phyloP scores from a whole-genome alignment of 2,329 filamentous ascomycete genomes.

The Fusarium verticillioides region DNA sequence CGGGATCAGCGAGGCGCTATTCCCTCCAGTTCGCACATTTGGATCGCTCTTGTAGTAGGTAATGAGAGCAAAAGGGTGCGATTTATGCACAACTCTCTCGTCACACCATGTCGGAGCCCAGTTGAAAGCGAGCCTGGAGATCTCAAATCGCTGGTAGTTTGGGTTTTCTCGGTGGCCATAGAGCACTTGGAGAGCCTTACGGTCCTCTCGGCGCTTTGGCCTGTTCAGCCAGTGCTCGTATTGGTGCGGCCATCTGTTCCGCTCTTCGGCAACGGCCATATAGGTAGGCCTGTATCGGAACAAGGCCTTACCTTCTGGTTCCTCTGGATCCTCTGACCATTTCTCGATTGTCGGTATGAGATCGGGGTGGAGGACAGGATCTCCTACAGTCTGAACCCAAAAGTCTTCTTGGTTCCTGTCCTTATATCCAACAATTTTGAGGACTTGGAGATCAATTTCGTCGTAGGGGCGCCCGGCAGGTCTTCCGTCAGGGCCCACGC shows the following conservation, averaged over 20 bases:
- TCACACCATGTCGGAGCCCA: not conserved
- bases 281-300: not conserved
- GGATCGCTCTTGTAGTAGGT: not conserved
- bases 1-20: not conserved
- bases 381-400: not conserved
- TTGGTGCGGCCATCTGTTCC: not conserved
- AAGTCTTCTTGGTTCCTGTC: rapidly evolving
- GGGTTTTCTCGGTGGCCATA: not conserved
- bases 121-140: not conserved
- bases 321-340: not conserved
- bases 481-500: not conserved
- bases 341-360: not conserved
- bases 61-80: not conserved
- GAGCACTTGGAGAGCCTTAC: not conserved
- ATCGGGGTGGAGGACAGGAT: not conserved
- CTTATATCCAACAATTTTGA: not conserved
- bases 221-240: not conserved
- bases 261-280: not conserved
- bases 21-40: not conserved
- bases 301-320: not conserved
- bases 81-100: not conserved
- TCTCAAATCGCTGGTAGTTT: not conserved
- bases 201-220: not conserved
- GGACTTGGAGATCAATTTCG: not conserved
- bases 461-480: not conserved